Conservation (phyloP, 2,329 filamentous ascomycete genomes). For the Pseudogymnoascus sp. region DNA sequence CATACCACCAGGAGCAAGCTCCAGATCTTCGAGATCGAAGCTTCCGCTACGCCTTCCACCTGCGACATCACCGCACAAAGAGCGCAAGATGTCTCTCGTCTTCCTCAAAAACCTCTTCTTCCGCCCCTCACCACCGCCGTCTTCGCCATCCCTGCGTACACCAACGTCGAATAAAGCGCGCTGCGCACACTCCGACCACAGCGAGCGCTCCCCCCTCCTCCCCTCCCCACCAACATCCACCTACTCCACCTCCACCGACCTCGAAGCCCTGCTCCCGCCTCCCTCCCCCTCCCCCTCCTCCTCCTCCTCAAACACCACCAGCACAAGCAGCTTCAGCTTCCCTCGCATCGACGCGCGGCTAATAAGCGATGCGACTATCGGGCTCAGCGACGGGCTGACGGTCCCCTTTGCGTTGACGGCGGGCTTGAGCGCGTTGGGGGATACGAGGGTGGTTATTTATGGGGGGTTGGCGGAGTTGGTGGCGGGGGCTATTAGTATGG, state of each 20-base stretch:
- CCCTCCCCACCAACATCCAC: neutral
- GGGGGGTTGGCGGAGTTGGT: constrained; percentile 53
- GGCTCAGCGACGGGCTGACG: constrained; percentile 52
- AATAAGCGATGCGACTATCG: constrained; percentile 48
- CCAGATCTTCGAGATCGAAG: neutral
- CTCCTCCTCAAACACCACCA: neutral
- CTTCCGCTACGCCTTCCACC: too few species aligned
- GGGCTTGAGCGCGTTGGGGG: constrained; percentile 40
- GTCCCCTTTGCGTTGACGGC: constrained; percentile 56
- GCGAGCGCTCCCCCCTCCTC: neutral
- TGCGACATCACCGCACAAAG: neutral
- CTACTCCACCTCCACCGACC: neutral
- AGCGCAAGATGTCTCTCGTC: constrained; percentile 24
- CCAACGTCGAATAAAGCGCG: constrained; percentile 9
- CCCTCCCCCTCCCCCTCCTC: neutral
- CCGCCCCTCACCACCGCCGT: neutral
- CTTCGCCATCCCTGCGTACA: neutral
- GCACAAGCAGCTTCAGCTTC: neutral
- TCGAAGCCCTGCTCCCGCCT: neutral
- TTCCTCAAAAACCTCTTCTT: constrained; percentile 27
- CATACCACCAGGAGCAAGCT: neutral
- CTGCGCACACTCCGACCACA: neutral
- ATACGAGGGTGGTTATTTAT: constrained; percentile 45
- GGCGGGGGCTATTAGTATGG: constrained; percentile 54
- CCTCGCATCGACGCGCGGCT: constrained; percentile 24